phyloP scores from a whole-genome alignment of 192 early-diverging fungal genomes.

The Podila horticola region DNA sequence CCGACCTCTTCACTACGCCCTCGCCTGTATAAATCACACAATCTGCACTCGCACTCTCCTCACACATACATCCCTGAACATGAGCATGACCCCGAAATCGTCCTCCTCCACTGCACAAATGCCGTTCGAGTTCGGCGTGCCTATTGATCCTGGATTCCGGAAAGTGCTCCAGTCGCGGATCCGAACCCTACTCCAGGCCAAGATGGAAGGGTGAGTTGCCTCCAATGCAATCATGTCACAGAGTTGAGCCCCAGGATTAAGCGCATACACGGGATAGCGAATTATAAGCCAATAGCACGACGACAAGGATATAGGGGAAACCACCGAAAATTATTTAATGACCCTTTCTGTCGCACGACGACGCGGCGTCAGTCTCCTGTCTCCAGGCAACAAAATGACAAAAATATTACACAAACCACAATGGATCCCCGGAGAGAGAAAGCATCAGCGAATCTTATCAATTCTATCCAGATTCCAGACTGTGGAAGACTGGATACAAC shows the following conservation, averaged over 20 bases:
- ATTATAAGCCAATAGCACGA: constrained; percentile 3
- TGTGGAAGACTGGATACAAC: too few relatives aligned
- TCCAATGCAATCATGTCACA: background rate
- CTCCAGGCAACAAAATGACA: too few relatives aligned
- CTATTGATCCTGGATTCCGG: constrained; percentile 23
- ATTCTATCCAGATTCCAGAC: too few relatives aligned
- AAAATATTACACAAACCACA: too few relatives aligned
- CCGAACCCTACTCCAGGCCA: constrained; percentile 28
- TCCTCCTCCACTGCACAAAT: constrained; percentile 25
- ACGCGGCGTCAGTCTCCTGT: too few relatives aligned
- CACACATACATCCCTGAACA: background rate
- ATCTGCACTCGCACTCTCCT: background rate
- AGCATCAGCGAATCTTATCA: too few relatives aligned
- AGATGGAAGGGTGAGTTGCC: constrained; percentile 31
- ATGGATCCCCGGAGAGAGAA: too few relatives aligned
- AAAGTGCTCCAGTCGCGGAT: constrained; percentile 31
- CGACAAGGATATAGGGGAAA: constrained; percentile 3
- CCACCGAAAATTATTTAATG: background rate
- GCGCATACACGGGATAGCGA: background rate
- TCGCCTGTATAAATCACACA: too few relatives aligned
- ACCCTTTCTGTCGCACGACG: background rate
- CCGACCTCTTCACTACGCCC: too few relatives aligned
- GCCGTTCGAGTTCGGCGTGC: constrained; percentile 36
- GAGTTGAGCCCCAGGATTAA: too few relatives aligned
- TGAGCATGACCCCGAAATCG: constrained; percentile 24